Evolutionary conservation across 352 stramenopile species (phyloP).

Genomic region (Globisporangium solare): DNA sequence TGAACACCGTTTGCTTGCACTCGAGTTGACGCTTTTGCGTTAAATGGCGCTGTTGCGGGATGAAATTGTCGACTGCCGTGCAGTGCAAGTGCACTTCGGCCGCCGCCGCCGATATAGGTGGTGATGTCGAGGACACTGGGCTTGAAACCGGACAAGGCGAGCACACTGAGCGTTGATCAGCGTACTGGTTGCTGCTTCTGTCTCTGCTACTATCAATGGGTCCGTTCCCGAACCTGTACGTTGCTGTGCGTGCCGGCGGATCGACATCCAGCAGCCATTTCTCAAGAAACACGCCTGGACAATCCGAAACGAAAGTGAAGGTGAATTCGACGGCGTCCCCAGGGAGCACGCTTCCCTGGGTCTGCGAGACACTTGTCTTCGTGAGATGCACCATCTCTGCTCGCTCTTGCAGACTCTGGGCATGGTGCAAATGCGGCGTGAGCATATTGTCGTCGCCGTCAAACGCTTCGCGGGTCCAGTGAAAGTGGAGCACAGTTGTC

Average conservation of each 20-base stretch:
- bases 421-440: slow-evolving; percentile 17
- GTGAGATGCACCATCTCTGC: neutral
- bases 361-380: slow-evolving; percentile 38
- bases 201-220: neutral
- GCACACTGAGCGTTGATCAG: slow-evolving; percentile 5
- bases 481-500: slow-evolving; percentile 47
- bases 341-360: slow-evolving; percentile 45
- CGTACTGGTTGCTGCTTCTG: neutral
- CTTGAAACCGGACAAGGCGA: neutral
- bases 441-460: slow-evolving; percentile 18
- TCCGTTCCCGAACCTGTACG: slow-evolving; percentile 1
- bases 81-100: slow-evolving; percentile 43
- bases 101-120: neutral
- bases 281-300: slow-evolving; percentile 54
- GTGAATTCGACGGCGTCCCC: slow-evolving; percentile 42
- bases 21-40: slow-evolving; percentile 15
- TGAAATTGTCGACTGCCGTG: slow-evolving; percentile 61
- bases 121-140: neutral
- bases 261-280: slow-evolving; percentile 68
- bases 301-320: slow-evolving; percentile 53
- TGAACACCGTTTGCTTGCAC: slow-evolving; percentile 28
- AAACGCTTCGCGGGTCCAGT: slow-evolving; percentile 45
- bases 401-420: slow-evolving; percentile 13
- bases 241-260: slow-evolving; percentile 21
- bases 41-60: slow-evolving; percentile 22